phyloP scores from a whole-genome alignment of 768 basidiomycete genomes.

The Hygrophorus pudorinus region DNA sequence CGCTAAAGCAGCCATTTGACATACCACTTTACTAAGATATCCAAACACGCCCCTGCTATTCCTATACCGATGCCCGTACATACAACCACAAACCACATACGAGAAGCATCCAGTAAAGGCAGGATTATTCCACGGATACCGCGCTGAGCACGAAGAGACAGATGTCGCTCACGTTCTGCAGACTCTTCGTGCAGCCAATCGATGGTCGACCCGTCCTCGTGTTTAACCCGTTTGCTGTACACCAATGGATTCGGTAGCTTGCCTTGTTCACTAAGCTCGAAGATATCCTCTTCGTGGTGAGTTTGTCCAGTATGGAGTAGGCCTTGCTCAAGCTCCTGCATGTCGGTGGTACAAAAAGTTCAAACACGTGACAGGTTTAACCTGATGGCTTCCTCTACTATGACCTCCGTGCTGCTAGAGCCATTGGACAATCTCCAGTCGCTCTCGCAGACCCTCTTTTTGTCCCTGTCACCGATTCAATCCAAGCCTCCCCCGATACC shows the following conservation, averaged over 20 bases:
- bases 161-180: conserved; percentile 46
- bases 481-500: conserved; percentile 55
- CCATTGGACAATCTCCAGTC: conserved; percentile 55
- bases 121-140: conserved; percentile 48
- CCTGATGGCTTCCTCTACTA: no score
- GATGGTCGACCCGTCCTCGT: conserved; percentile 53
- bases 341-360: no score
- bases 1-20: conserved; percentile 10
- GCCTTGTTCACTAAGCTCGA: conserved; percentile 37
- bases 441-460: conserved; percentile 60
- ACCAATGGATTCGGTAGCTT: conserved; percentile 17
- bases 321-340: no score
- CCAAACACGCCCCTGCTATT: conserved; percentile 59
- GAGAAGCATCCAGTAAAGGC: conserved; percentile 44
- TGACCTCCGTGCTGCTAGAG: conserved; percentile 50
- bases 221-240: conserved; percentile 24
- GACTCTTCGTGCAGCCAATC: conserved; percentile 64
- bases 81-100: conserved; percentile 61
- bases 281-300: conserved; percentile 23
- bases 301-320: conserved; percentile 14
- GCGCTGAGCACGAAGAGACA: conserved; percentile 35
- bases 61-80: conserved; percentile 60
- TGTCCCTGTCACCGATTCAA: conserved; percentile 61
- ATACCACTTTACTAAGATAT: conserved; percentile 67
- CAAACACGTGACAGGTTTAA: no score